phyloP scores from a whole-genome alignment of 2,329 filamentous ascomycete species.

The Lizonia empirigonia region DNA sequence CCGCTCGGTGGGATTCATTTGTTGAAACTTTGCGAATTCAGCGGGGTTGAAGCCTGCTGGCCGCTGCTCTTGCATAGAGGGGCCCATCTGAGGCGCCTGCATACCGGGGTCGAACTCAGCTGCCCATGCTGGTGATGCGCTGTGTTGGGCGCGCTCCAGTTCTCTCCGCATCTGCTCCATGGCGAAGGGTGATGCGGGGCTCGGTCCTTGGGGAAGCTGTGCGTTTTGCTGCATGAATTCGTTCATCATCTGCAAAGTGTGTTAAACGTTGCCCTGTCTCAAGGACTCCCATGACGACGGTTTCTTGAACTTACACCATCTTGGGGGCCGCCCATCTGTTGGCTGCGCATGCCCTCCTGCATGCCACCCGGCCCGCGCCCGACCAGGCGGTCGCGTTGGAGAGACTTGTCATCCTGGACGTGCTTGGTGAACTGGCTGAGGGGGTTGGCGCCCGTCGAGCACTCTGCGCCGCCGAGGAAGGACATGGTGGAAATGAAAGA shows the following conservation, averaged over 20 bases:
- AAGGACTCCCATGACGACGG: too few species aligned
- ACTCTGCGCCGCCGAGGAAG: conserved; percentile 93
- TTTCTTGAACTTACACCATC: conserved; percentile 55
- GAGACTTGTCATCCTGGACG: conserved; percentile 91
- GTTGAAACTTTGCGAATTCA: conserved; percentile 87
- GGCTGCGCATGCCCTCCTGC: conserved; percentile 78
- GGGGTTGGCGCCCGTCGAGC: conserved; percentile 93
- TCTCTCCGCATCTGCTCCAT: conserved; percentile 71
- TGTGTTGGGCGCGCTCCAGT: conserved; percentile 61
- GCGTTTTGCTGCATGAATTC: conserved; percentile 84
- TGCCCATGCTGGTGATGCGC: conserved; percentile 65
- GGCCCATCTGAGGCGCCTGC: conserved; percentile 72
- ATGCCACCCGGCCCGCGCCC: conserved; percentile 73
- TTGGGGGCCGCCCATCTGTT: conserved; percentile 70
- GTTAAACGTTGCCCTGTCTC: too few species aligned
- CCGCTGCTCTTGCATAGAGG: conserved; percentile 64
- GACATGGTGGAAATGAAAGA: conserved; percentile 69
- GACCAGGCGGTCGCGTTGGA: conserved; percentile 87
- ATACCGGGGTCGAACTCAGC: conserved; percentile 66
- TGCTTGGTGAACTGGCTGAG: conserved; percentile 98
- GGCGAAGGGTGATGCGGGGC: conserved; percentile 63
- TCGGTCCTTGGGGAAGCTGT: conserved; percentile 61
- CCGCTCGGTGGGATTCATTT: conserved; percentile 62
- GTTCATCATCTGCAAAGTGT: conserved; percentile 98
- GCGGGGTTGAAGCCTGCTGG: conserved; percentile 70